Evolutionary conservation across 1,284 basidiomycete species (phyloP), one percentile per base, ranked within the genome.

Genomic region (Cryptococcus jaspeensis): DNA sequence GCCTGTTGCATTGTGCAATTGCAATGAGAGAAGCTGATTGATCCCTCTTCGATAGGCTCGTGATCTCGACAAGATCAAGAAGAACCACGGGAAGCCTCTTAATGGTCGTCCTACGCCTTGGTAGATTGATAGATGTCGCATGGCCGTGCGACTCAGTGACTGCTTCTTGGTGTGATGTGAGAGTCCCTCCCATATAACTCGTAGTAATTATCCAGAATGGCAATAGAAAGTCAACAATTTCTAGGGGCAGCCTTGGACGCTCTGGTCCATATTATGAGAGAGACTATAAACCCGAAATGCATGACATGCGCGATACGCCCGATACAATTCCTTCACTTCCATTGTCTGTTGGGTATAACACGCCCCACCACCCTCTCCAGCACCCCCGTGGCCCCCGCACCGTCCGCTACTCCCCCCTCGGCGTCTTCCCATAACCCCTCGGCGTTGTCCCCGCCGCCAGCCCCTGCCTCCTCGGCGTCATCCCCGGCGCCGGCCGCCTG

Each of bases 61-160:
- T 60, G 62, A 72, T 54, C 62, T 78, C 42, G 76, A 78, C 60
- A 76, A 77, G 64, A 55, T 77, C 50, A 67, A 66, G 38, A 67
- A 70, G 54, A 77, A 77, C 60, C 64, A 69, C 13, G 75, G 75
- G 42, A 76, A 73, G 60, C 74, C 74, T 3, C 61, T 75, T 23
- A 71, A 77, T 55, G 73, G 74, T 11, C 65, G 76, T 32, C 76
- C 76, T 15, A 64, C 65, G 0, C 70, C 75, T 25, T 76, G 63
- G 58, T 78, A 66, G 50, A 40, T 25, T 76, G 63, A 57, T 78
- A 66, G 50, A 40, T 25, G 42, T 32, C 28, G 28, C 28, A 32
- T 9, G 28, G 4, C 9, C 28, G 28, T 32, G 28, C 5, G 28
- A 9, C 5, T 9, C 28, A 32, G 28, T 32, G 28, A 9, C 4